Evolutionary conservation across 345 rosid species (phyloP), one percentile per base, ranked within the genome.

Genomic region (Moricandia arvensis): DNA sequence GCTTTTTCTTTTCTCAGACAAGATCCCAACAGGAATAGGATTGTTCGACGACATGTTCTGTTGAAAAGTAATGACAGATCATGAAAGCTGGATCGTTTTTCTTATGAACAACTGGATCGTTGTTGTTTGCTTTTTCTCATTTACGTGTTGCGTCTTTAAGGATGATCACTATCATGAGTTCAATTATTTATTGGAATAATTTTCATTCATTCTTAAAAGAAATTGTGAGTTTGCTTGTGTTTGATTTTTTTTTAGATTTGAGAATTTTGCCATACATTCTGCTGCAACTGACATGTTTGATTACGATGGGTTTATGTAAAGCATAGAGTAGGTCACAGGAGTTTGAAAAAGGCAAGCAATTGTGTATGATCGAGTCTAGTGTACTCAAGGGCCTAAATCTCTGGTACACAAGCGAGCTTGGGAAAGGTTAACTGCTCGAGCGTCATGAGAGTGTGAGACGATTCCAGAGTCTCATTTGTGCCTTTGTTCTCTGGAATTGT

Each of bases 371-470:
- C 1, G 88, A 89, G 63, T 92, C 98, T 75, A 91, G 87, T 65
- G 93, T 92, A 29, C 88, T 95, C 1, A 89, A 85, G 84, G 97
- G 97, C 72, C 79, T 92, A 68, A 89, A 85, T 27, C 4, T 82
- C 83, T 88, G 38, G 94, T 97, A 93, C 80, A 85, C 72, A 92
- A 89, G 85, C 85, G 91, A 65, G 96, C 98, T 41, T 98, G 97
- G 38, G 91, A 90, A 78, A 81, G 90, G 45, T 77, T 91, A 70
- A 83, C 83, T 85, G 99, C 61, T 73, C 88, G 68, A 95, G 96
- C 85, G 85, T 95, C 55, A 85, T 93, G 81, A 87, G 83, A 78
- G 85, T 95, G 59, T 97, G 93, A 72, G 73, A 77, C 66, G 91
- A 86, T 68, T 92, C 83, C 66, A 97, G 97, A n/a, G 85, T 95